Base-by-base conservation (phyloP, 202 grass and related monocot species). In the Saccharum hybrid region DNA sequence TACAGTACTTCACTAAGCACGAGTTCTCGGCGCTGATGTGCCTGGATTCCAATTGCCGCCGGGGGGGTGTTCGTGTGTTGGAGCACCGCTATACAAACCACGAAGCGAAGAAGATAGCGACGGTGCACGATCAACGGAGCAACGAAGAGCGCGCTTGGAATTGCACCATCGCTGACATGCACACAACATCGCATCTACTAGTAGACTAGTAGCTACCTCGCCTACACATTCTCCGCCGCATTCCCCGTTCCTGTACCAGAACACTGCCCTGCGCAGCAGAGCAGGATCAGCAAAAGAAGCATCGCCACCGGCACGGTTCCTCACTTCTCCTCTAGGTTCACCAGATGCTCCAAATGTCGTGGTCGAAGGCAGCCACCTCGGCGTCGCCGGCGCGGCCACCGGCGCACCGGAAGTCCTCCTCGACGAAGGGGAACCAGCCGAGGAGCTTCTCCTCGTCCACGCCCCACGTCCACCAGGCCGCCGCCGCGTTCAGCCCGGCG, bases 361-460 rank as follows among this genome's bases (percentile, higher is more conserved):
- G 82, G 79, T 90, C 88, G 68, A 88, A 85, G 0, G 36, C 85
- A 0, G 16, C 80, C 1, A 66, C 68, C 68, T 81, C 91, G n/a
- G 72, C 45, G n/a, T 36, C 83, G 31, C 10, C 77, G 22, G 33
- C 66, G 62, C 76, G 68, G 16, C 4, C 52, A 5, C 34, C 80
- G 21, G 9, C 43, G 76, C 81, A 72, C 2, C 66, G 54, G 86
- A 94, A 94, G 57, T 94, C 92, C 72, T 91, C 92, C 61, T 94
- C 92, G 10, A 94, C 92, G 77, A 94, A 94, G 16, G 92, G 92
- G 83, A 94, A 94, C 92, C 92, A 94, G 0, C 92, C 92, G 16
- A 82, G 82, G 10, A 94, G 92, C 77, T 87, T 89, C 31, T 91
- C 88, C 81, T 89, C 86, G 52, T 94, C 92, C 21, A 91, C 92